A percentile compares a stretch with the other conserved stretches of the same genome.
These are phyloP conservation scores for Naganishia sp. DNA, from an alignment of 1,284 basidiomycete genomes.

Conservation along the genomic window DNA sequence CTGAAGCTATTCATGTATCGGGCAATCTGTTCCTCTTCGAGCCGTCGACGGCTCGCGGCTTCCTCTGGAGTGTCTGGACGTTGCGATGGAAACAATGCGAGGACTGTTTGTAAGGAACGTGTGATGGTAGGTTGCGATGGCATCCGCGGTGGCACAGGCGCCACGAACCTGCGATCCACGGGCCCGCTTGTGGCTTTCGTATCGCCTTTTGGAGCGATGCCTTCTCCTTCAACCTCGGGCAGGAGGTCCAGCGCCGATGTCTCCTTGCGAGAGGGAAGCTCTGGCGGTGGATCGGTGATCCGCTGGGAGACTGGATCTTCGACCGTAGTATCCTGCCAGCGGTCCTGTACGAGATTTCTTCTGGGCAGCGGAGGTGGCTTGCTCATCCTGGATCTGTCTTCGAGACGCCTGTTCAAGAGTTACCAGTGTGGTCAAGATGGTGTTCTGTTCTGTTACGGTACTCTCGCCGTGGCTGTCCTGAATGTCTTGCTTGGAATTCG, in stretches of 20 bases:
- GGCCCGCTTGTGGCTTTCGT: not conserved
- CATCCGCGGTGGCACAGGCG: not conserved
- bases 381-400: not conserved
- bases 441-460: not conserved
- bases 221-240: not conserved
- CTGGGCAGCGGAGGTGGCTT: not conserved
- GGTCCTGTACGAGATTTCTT: not conserved
- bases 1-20: constrained; percentile 25
- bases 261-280: not conserved
- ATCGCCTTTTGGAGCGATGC: no score
- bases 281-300: not conserved
- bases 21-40: constrained; percentile 21
- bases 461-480: no score
- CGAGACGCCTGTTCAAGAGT: not conserved
- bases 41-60: not conserved
- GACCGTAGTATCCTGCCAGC: not conserved
- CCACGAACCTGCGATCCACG: constrained; percentile 1
- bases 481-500: no score
- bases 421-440: not conserved
- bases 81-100: not conserved
- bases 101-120: not conserved
- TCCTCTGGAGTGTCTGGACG: constrained; percentile 12
- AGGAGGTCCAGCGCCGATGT: not conserved
- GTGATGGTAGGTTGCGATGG: not conserved
- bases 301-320: not conserved